A percentile compares a stretch with the other conserved stretches of the same genome.
Conservation (phyloP, 805 yeast genomes). For the Candida xyloterini region DNA sequence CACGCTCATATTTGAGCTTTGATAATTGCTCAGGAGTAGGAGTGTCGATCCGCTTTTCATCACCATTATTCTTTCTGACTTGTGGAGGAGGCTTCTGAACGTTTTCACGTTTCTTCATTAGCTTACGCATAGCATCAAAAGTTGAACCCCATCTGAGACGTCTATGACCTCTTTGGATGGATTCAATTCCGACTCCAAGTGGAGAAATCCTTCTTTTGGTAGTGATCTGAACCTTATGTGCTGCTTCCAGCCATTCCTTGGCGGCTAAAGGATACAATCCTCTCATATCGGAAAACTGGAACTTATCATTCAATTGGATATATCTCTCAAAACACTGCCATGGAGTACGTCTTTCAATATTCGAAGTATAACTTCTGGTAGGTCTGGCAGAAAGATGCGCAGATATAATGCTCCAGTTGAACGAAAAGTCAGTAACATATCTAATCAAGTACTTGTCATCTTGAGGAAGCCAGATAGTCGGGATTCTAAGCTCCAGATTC, state of each 20-base stretch:
- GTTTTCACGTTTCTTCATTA: constrained; percentile 84
- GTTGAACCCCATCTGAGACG: constrained; percentile 93
- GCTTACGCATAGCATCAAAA: constrained; percentile 91
- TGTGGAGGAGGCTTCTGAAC: constrained; percentile 57
- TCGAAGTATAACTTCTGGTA: constrained; percentile 71
- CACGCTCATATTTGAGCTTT: constrained; percentile 78
- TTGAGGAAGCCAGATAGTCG: constrained; percentile 94
- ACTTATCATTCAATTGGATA: constrained; percentile 85
- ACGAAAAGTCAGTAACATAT: constrained; percentile 79
- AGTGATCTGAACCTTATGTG: constrained; percentile 82
- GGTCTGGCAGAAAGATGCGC: constrained; percentile 70
- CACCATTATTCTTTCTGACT: constrained; percentile 29
- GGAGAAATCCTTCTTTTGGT: constrained; percentile 89
- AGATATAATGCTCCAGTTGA: constrained; percentile 91
- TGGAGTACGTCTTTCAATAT: constrained; percentile 92
- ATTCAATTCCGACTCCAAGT: constrained; percentile 87
- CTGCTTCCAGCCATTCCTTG: constrained; percentile 88
- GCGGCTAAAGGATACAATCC: constrained; percentile 83
- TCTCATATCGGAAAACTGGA: constrained; percentile 81
- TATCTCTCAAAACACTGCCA: constrained; percentile 99
- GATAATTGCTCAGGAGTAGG: constrained; percentile 86
- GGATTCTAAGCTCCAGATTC: constrained; percentile 78
- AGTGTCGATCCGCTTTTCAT: constrained; percentile 41
- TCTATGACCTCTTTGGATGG: constrained; percentile 89
- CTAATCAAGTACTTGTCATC: constrained; percentile 81